phyloP scores from a whole-genome alignment of 2,329 filamentous ascomycete species.

The Diaporthe ampelina region DNA sequence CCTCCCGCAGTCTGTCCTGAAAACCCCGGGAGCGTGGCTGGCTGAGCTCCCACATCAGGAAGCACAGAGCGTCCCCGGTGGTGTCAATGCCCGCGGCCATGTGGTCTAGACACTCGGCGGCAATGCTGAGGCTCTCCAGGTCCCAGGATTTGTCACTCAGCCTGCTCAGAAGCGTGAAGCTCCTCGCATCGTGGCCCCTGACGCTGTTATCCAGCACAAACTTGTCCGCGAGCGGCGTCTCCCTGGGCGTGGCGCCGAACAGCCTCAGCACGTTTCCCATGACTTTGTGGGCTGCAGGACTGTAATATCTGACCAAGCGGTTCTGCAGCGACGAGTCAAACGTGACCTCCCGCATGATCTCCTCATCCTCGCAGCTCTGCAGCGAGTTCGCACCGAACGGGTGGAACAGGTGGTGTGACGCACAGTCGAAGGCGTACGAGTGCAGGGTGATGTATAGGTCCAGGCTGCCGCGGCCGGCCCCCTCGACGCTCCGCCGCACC shows the following conservation, averaged over 20 bases:
- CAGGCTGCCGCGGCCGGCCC: slow-evolving; percentile 55
- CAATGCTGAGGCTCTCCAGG: slow-evolving; percentile 68
- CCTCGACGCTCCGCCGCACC: slow-evolving; percentile 58
- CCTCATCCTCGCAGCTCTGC: slow-evolving; percentile 66
- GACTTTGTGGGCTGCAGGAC: slow-evolving; percentile 63
- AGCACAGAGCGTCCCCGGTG: slow-evolving; percentile 77
- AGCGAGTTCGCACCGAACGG: slow-evolving; percentile 75
- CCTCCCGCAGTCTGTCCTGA: slow-evolving; percentile 66
- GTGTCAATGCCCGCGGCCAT: slow-evolving; percentile 81
- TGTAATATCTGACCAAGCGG: slow-evolving; percentile 71
- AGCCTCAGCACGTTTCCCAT: slow-evolving; percentile 61
- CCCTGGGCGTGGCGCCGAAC: slow-evolving; percentile 64
- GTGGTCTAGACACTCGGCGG: slow-evolving; percentile 79
- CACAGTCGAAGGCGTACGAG: slow-evolving; percentile 78
- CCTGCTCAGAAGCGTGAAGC: slow-evolving; percentile 71
- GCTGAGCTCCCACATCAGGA: slow-evolving; percentile 80
- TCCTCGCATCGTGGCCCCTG: slow-evolving; percentile 58
- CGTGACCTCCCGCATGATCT: slow-evolving; percentile 77
- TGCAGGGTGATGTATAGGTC: slow-evolving; percentile 77
- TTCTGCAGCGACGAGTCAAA: slow-evolving; percentile 78
- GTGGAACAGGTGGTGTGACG: slow-evolving; percentile 78
- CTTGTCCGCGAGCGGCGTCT: slow-evolving; percentile 70
- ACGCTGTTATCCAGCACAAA: slow-evolving; percentile 69
- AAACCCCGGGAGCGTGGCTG: slow-evolving; percentile 65
- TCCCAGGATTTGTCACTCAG: slow-evolving; percentile 66